These are phyloP conservation scores for Mastigamoeba balamuthi DNA, from an alignment of 78 protist species.

Conservation along the genomic window DNA sequence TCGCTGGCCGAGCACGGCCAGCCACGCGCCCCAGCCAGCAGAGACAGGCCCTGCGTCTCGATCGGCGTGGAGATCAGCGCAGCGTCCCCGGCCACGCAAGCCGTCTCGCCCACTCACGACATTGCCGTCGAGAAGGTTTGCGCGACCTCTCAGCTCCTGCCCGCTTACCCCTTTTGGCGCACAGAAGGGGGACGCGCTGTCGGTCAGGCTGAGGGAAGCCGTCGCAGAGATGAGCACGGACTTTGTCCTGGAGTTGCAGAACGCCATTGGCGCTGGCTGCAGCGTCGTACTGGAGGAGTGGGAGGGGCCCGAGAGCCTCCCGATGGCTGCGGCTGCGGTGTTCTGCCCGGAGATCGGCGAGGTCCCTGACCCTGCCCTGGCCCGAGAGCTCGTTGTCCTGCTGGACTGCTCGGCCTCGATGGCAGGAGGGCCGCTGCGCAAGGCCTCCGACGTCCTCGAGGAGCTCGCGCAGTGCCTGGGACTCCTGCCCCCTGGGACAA, in stretches of 20 bases:
- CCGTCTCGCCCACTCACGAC: neutral
- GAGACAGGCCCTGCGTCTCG: neutral
- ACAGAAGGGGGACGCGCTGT: neutral
- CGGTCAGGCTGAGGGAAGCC: neutral
- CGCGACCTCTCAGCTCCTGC: no score
- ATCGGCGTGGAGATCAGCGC: neutral
- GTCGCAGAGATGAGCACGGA: neutral
- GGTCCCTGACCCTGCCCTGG: no score
- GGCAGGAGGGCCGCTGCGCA: no score
- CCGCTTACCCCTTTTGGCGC: neutral
- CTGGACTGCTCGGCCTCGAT: no score
- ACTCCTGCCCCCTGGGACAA: no score
- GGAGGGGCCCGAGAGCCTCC: neutral
- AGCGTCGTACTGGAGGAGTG: neutral
- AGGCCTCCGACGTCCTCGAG: no score
- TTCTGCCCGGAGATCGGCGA: neutral
- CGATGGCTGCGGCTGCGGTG: neutral
- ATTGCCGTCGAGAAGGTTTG: neutral
- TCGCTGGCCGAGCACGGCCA: neutral
- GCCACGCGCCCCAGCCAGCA: neutral
- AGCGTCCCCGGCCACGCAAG: neutral
- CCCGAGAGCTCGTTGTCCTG: no score
- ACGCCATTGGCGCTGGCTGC: neutral
- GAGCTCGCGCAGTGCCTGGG: no score
- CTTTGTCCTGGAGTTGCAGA: neutral